Conservation (phyloP, 495 filamentous ascomycete species). For the Diplogelasinospora grovesii region DNA sequence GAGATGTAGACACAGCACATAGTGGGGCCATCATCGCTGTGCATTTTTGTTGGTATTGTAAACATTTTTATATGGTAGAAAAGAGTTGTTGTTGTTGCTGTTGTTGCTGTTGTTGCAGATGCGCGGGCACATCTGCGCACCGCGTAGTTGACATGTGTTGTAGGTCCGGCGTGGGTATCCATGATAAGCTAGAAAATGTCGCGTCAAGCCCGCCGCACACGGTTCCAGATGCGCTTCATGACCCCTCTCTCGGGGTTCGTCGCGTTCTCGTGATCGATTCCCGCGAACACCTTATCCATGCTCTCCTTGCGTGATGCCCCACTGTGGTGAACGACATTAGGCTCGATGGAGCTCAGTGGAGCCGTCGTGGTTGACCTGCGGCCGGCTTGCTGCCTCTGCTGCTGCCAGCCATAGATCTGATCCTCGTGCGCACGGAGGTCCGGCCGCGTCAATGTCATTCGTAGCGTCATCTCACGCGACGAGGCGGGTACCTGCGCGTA, state of each 20-base stretch:
- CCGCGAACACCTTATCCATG: constrained; percentile 17
- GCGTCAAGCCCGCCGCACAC: constrained; percentile 24
- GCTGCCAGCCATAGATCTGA: constrained; percentile 52
- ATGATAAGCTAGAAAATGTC: no score
- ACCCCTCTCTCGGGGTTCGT: constrained; percentile 24
- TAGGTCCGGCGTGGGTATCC: no score
- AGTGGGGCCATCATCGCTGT: no score
- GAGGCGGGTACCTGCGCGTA: constrained; percentile 51
- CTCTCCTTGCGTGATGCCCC: constrained; percentile 21
- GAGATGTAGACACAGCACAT: no score
- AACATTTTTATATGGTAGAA: no score
- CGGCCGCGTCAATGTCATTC: constrained; percentile 88
- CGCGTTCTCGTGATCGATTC: constrained; percentile 19
- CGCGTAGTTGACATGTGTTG: no score
- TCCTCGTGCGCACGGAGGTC: constrained; percentile 69
- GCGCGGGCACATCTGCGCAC: no score
- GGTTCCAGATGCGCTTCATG: constrained; percentile 36
- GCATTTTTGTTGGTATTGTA: no score
- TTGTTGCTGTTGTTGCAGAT: no score
- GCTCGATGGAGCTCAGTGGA: constrained; percentile 11
- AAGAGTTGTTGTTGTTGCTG: no score
- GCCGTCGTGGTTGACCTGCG: constrained; percentile 23
- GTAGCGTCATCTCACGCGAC: constrained; percentile 85
- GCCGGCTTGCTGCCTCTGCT: constrained; percentile 26
- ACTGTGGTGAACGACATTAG: constrained; percentile 9